Conservation (phyloP, 2,329 filamentous ascomycete species). For the Phialophora tarda region DNA sequence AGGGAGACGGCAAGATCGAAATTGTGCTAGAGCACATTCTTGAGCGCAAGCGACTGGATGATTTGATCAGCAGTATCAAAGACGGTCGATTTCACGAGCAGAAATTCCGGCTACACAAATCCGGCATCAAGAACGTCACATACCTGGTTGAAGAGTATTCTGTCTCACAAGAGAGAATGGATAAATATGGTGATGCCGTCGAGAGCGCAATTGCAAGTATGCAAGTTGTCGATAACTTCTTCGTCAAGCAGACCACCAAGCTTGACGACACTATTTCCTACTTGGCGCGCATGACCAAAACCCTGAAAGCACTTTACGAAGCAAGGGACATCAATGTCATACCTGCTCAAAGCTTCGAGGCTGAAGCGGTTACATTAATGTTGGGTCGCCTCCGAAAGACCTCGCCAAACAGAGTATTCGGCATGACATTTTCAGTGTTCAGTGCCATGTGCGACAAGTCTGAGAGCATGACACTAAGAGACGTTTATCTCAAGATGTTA, state of each 20-base stretch:
- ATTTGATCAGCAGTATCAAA: slow-evolving; percentile 79
- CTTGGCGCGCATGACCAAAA: slow-evolving; percentile 71
- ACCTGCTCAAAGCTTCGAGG: slow-evolving; percentile 46
- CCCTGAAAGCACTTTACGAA: slow-evolving; percentile 68
- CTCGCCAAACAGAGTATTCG: slow-evolving; percentile 64
- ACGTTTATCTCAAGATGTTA: slow-evolving; percentile 82
- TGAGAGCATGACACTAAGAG: slow-evolving; percentile 72
- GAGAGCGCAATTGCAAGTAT: slow-evolving; percentile 76
- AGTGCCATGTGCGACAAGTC: slow-evolving; percentile 76
- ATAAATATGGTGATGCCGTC: slow-evolving; percentile 69
- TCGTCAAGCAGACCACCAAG: slow-evolving; percentile 75
- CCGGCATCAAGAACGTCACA: slow-evolving; percentile 75
- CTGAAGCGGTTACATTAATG: slow-evolving; percentile 68
- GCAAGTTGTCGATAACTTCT: slow-evolving; percentile 79
- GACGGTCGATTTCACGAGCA: slow-evolving; percentile 84
- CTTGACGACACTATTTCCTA: slow-evolving; percentile 81
- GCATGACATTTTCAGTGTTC: slow-evolving; percentile 73
- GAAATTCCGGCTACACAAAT: slow-evolving; percentile 76
- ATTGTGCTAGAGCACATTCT: slow-evolving; percentile 80
- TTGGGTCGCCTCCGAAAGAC: slow-evolving; percentile 64
- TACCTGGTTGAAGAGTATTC: slow-evolving; percentile 78
- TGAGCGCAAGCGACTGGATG: slow-evolving; percentile 79
- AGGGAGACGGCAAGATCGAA: slow-evolving; percentile 64
- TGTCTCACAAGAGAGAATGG: slow-evolving; percentile 60
- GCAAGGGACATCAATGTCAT: slow-evolving; percentile 35